These are phyloP conservation scores for Capsicum baccatum DNA, from an alignment of 257 asterid species.

Conservation along the genomic window DNA sequence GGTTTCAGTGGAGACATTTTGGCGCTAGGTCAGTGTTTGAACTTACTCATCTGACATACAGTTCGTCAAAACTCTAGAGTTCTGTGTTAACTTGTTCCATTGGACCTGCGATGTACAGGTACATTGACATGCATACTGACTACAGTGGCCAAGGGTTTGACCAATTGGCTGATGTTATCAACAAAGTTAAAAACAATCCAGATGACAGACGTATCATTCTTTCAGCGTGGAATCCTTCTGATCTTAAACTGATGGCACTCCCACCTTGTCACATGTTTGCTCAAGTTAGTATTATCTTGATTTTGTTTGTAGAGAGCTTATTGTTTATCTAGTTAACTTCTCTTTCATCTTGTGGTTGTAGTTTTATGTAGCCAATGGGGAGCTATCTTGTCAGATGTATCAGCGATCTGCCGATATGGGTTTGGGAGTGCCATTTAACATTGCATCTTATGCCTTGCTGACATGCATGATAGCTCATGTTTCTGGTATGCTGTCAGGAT, in stretches of 20 bases:
- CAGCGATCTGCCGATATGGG: slow-evolving; percentile 63
- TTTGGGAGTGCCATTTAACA: slow-evolving; percentile 60
- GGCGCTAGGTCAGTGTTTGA: slow-evolving; percentile 48
- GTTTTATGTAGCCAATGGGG: slow-evolving; percentile 54
- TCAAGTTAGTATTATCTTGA: slow-evolving; percentile 39
- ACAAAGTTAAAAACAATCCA: slow-evolving; percentile 51
- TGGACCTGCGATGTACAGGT: slow-evolving; percentile 37
- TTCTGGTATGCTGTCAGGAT: slow-evolving; percentile 42
- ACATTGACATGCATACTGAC: slow-evolving; percentile 56
- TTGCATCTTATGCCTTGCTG: slow-evolving; percentile 55
- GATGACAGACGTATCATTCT: slow-evolving; percentile 54
- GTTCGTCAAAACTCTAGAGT: slow-evolving; percentile 4
- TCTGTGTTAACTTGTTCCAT: slow-evolving; percentile 16
- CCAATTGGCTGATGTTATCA: slow-evolving; percentile 49
- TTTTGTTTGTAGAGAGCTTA: slow-evolving; percentile 3
- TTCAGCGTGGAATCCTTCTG: slow-evolving; percentile 62
- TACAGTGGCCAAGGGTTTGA: slow-evolving; percentile 55
- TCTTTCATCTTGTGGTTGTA: slow-evolving; percentile 33
- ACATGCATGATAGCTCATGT: slow-evolving; percentile 60
- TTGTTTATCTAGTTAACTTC: neutral
- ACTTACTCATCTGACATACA: slow-evolving; percentile 17
- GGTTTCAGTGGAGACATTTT: slow-evolving; percentile 59
- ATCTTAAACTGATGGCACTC: slow-evolving; percentile 54
- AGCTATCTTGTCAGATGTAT: slow-evolving; percentile 58
- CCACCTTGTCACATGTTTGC: slow-evolving; percentile 65